A percentile compares a stretch with the other conserved stretches of the same genome.
These are phyloP conservation scores for Cladophialophora exuberans DNA, from an alignment of 2,329 filamentous ascomycete species.

Conservation along the genomic window DNA sequence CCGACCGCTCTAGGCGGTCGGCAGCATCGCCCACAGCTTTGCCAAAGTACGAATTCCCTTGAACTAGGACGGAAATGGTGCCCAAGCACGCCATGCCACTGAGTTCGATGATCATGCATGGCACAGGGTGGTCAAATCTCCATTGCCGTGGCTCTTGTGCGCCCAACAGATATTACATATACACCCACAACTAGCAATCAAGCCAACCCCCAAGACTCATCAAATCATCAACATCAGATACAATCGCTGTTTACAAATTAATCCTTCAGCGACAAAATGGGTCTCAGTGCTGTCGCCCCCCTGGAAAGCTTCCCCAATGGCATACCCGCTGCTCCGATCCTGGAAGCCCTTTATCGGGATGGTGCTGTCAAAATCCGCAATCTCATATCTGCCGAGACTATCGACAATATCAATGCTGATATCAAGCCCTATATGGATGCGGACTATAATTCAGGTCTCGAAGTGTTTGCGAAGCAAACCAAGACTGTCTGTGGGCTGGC, in stretches of 20 bases:
- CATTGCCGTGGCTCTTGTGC: too few relatives aligned
- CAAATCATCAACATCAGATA: too few relatives aligned
- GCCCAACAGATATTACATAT: too few relatives aligned
- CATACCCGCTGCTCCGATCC: neutral
- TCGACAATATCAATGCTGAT: conserved; percentile 6
- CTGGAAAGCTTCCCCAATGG: conserved; percentile 6
- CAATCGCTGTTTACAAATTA: too few relatives aligned
- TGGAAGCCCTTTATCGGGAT: conserved; percentile 10
- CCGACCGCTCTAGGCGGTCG: neutral
- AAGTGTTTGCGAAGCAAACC: conserved; percentile 8
- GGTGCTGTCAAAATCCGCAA: neutral
- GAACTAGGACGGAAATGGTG: too few relatives aligned
- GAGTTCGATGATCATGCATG: too few relatives aligned
- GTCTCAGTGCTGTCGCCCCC: neutral
- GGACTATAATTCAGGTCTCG: conserved; percentile 6
- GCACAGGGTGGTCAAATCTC: too few relatives aligned
- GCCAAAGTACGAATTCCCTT: too few relatives aligned
- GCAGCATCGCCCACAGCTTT: too few relatives aligned
- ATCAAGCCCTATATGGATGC: conserved; percentile 12
- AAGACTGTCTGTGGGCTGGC: conserved; percentile 11
- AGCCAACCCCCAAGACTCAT: too few relatives aligned
- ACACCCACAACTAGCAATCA: too few relatives aligned
- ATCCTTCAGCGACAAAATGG: neutral
- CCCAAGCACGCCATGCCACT: too few relatives aligned
- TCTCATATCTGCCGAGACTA: neutral